A percentile compares a stretch with the other conserved stretches of the same genome.
Conservation (phyloP, 192 early-diverging fungal species). For the Linnemannia elongata region DNA sequence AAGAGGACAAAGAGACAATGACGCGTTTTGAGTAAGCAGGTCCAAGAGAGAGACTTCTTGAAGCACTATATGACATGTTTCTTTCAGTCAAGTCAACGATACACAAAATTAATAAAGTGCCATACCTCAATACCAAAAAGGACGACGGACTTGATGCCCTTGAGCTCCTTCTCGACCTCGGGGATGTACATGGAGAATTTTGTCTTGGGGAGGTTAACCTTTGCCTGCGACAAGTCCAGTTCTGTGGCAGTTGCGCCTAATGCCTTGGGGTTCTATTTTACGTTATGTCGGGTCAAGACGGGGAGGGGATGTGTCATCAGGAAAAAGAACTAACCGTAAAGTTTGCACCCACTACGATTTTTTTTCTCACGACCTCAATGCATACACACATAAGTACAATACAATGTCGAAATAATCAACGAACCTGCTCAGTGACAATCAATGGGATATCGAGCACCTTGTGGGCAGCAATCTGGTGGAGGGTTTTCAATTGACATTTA, state of each 20-base stretch:
- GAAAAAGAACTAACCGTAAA: neutral
- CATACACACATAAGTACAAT: neutral
- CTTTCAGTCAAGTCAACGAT: no score
- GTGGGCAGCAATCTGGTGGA: slow-evolving; percentile 80
- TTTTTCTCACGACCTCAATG: slow-evolving; percentile 36
- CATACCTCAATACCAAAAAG: slow-evolving; percentile 92
- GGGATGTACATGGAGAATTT: slow-evolving; percentile 92
- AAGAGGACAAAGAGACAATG: neutral
- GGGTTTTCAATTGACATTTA: neutral
- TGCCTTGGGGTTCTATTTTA: slow-evolving; percentile 57
- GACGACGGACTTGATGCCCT: slow-evolving; percentile 77
- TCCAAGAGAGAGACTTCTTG: neutral
- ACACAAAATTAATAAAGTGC: neutral
- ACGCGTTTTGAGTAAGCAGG: neutral
- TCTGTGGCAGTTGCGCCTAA: slow-evolving; percentile 85
- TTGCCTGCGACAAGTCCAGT: slow-evolving; percentile 78
- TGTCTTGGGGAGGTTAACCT: slow-evolving; percentile 76
- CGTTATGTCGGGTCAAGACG: neutral
- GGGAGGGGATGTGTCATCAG: neutral
- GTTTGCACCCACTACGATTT: neutral
- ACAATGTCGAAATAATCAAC: neutral
- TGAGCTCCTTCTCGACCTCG: slow-evolving; percentile 67
- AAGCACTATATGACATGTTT: neutral
- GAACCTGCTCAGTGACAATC: slow-evolving; percentile 91
- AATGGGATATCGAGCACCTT: slow-evolving; percentile 85